These are phyloP conservation scores for Starmerella sirachaensis DNA, from an alignment of 805 yeast genomes.

Conservation along the genomic window DNA sequence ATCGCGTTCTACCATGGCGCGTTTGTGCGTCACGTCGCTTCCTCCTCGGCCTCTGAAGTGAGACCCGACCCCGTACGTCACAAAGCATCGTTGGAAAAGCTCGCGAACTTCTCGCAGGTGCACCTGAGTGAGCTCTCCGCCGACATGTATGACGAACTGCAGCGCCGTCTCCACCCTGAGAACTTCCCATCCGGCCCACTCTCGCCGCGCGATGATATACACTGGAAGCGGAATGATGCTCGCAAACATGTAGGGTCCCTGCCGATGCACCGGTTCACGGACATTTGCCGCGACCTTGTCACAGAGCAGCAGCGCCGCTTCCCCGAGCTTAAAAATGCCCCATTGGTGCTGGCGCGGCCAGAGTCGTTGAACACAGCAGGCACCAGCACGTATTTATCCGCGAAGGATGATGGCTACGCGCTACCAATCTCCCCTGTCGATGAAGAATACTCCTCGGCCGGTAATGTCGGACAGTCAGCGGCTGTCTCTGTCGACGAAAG, in stretches of 20 bases:
- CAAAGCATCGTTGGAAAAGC: conserved; percentile 31
- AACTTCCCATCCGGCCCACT: conserved; percentile 40
- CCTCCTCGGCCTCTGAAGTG: conserved; percentile 1
- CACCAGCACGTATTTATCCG: background rate
- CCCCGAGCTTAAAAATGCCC: conserved; percentile 31
- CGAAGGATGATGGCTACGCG: background rate
- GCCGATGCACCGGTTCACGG: conserved; percentile 73
- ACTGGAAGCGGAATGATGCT: conserved; percentile 91
- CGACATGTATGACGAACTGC: conserved; percentile 87
- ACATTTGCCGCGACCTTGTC: conserved; percentile 77
- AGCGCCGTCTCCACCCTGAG: conserved; percentile 48
- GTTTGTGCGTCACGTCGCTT: conserved; percentile 12
- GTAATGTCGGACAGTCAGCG: no score
- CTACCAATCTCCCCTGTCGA: conserved; percentile 2
- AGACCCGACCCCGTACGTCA: conserved; percentile 12
- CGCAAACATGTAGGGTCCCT: conserved; percentile 79
- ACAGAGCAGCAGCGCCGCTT: conserved; percentile 74
- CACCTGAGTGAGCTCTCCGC: conserved; percentile 87
- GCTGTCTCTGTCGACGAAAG: background rate
- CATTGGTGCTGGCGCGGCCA: background rate
- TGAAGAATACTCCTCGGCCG: no score
- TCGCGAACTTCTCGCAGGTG: conserved; percentile 41
- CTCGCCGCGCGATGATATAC: conserved; percentile 61
- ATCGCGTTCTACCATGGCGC: conserved; percentile 15
- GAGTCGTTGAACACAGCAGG: background rate